Percentiles rank a stretch among this genome's conserved stretches.
These are phyloP conservation scores for Diaporthe citri DNA, from an alignment of 2,329 filamentous ascomycete species.

Conservation along the genomic window DNA sequence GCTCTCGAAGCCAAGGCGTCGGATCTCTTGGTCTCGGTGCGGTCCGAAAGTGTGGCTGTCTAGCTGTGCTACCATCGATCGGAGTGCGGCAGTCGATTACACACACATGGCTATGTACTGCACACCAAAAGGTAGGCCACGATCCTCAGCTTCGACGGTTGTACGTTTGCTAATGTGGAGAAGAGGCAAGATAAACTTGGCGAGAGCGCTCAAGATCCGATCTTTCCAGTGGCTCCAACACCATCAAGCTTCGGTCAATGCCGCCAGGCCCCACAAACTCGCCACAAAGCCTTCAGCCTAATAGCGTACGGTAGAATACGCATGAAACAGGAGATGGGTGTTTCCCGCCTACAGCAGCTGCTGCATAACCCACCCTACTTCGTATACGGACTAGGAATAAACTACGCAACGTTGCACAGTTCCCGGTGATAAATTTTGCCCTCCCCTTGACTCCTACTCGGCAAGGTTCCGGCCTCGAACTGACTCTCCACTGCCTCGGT, in stretches of 20 bases:
- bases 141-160: not conserved
- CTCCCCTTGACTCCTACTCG: slow-evolving; percentile 14
- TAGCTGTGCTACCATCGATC: not conserved
- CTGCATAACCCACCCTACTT: not conserved
- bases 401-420: not conserved
- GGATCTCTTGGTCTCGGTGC: slow-evolving; percentile 25
- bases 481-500: slow-evolving; percentile 19
- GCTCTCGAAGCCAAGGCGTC: slow-evolving; percentile 23
- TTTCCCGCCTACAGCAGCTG: not conserved
- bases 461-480: slow-evolving; percentile 1
- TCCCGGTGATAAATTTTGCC: not conserved
- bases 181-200: slow-evolving; percentile 22
- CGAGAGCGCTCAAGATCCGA: slow-evolving; percentile 19
- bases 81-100: not conserved
- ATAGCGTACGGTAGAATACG: not conserved
- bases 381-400: not conserved
- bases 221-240: not conserved
- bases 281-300: not conserved
- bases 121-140: not conserved
- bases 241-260: slow-evolving; percentile 14
- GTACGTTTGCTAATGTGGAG: not conserved
- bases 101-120: not conserved
- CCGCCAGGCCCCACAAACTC: slow-evolving; percentile 8
- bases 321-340: not conserved
- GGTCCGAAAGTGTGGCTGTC: slow-evolving; percentile 22